phyloP scores from a whole-genome alignment of 306 rosid species.

The Fragaria ananassa region DNA sequence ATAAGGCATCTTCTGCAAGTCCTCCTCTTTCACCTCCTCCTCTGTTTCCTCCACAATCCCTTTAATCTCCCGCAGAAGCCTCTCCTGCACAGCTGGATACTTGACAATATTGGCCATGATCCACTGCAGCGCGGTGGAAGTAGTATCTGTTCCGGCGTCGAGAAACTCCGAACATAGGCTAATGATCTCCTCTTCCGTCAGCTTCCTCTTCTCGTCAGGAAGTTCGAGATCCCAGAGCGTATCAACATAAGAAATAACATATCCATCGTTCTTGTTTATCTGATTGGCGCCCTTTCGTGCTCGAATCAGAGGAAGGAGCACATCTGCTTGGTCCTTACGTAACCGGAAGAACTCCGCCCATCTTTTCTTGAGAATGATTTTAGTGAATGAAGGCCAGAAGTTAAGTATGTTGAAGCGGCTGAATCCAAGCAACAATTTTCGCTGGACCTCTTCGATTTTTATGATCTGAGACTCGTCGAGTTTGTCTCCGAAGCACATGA shows the following conservation, averaged over 20 bases:
- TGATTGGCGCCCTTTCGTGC: neutral
- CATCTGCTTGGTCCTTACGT: neutral
- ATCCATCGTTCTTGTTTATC: neutral
- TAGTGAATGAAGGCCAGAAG: slow-evolving; percentile 19
- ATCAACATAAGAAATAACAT: slow-evolving; percentile 1
- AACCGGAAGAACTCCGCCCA: slow-evolving; percentile 17
- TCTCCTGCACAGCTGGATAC: neutral
- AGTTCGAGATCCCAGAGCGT: slow-evolving; percentile 14
- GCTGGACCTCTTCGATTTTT: slow-evolving; percentile 17
- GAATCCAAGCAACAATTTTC: neutral
- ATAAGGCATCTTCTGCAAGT: too few species aligned
- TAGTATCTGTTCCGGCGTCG: slow-evolving; percentile 14
- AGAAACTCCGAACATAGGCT: slow-evolving; percentile 21
- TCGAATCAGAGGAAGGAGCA: slow-evolving; percentile 20
- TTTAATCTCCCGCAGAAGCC: neutral
- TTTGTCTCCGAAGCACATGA: slow-evolving; percentile 33
- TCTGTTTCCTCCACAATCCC: too few species aligned
- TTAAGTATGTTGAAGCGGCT: slow-evolving; percentile 17
- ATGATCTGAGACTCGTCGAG: slow-evolving; percentile 13
- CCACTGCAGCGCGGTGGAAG: slow-evolving; percentile 29
- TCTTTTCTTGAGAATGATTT: neutral
- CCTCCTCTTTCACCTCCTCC: too few species aligned
- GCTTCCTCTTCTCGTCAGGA: slow-evolving; percentile 15
- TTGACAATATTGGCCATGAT: slow-evolving; percentile 31
- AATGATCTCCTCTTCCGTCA: neutral